Evolutionary conservation across 1,284 basidiomycete species (phyloP).

Genomic region (Sanguinoderma infundibulare): DNA sequence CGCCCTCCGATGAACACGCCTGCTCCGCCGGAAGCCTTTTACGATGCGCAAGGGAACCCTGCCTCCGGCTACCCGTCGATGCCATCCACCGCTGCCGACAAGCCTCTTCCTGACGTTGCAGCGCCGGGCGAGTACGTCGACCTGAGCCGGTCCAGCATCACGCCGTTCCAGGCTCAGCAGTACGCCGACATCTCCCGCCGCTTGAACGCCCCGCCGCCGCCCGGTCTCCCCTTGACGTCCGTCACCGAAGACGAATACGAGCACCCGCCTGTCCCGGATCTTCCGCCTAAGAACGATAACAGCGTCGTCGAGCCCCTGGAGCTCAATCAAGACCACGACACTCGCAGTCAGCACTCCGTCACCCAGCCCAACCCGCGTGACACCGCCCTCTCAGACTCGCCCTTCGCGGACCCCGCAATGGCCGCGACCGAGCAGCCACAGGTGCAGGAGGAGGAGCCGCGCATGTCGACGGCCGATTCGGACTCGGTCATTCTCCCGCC

Average conservation of each 20-base stretch:
- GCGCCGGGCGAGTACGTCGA: constrained; percentile 57
- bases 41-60: constrained; percentile 27
- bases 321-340: constrained; percentile 13
- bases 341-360: constrained; percentile 14
- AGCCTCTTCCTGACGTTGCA: constrained; percentile 3
- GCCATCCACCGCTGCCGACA: constrained; percentile 12
- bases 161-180: constrained; percentile 74
- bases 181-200: constrained; percentile 70
- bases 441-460: too few relatives aligned
- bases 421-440: constrained; percentile 32
- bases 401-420: constrained; percentile 28
- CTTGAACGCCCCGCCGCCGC: constrained; percentile 50
- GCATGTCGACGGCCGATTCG: constrained; percentile 30
- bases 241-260: constrained; percentile 36
- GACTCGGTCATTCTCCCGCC: constrained; percentile 47
- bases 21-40: constrained; percentile 32
- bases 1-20: constrained; percentile 37
- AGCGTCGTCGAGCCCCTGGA: constrained; percentile 18
- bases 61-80: constrained; percentile 31
- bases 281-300: constrained; percentile 4
- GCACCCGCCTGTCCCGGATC: constrained; percentile 6
- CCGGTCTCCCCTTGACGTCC: constrained; percentile 37
- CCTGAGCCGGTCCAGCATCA: constrained; percentile 65
- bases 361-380: constrained; percentile 18
- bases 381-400: constrained; percentile 26